Evolutionary conservation across 1,284 basidiomycete species (phyloP), one percentile per base, ranked within the genome.

Genomic region (Kwoniella shivajii): DNA sequence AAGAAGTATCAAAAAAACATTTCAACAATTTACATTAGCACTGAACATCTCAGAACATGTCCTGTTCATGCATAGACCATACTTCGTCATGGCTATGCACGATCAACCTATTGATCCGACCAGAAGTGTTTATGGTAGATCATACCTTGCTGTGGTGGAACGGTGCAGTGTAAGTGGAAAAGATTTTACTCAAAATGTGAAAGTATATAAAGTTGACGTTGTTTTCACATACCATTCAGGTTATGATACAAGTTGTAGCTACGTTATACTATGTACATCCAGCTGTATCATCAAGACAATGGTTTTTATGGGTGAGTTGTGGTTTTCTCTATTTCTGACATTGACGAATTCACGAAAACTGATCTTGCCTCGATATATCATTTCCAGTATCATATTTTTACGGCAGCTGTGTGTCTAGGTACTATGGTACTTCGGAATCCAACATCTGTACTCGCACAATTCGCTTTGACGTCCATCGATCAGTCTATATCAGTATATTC

Each of bases 71-170:
- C 64, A 66, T 22, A 45, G 71, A 38, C 69, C 68, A 2, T 73
- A 67, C 54, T 73, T 73, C 43, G 67, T 69, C 30, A 57, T 62
- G 41, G 71, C 71, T 9, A 65, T 73, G 39, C 59, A 71, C 26
- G 65, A 68, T 18, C 50, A 59, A 34, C 65, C 67, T 5, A 42
- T 52, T 13, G 68, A 73, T 36, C 71, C 71, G 2, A 60, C 64
- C 4, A 41, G 60, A 30, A 60, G 57, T 2, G 39, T 59, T 7
- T 71, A 64, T 50, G 69, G 68, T 3, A 57, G 66, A 18, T 60
- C 67, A 0, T 73, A 67, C 43, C 50, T 73, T 6, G 65, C 65
- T 6, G 64, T 71, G 7, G 59, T 68, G 13, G 71, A 73, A 50
- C 49, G 71, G 7, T 67, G 67, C 50, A 66, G 59, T 39, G 68